Evolutionary conservation across 2,329 filamentous ascomycete species (phyloP), one percentile per base, ranked within the genome.

Genomic region (Aquanectria penicillioides): DNA sequence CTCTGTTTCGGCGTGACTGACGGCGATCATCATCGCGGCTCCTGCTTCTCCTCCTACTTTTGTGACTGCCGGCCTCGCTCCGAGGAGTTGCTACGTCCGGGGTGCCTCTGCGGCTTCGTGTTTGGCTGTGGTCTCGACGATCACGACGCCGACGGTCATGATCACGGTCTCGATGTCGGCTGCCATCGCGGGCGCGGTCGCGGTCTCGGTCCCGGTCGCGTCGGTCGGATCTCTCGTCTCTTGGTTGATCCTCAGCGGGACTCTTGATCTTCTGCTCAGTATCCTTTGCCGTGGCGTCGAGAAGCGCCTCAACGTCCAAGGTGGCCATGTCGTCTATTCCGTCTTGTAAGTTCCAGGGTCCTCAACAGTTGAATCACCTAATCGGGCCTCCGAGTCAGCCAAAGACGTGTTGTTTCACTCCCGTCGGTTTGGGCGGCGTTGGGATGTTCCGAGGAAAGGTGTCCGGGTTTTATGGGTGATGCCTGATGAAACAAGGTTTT

Each of bases 281-380:
- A 66, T 83, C 82, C 74, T 88, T 89, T 49, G 91, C 92, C 63
- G 91, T 92, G 48, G 91, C 92, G 78, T 97, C 93, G 68, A 97
- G 88, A 65, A 97, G 86, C 66, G 93, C 92, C 83, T 97, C 94
- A 70, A 97, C 92, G 74, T 97, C 93, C 68, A 84, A 74, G 56
- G 76, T 80, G 49, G 80, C 76, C 81, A 84, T 84, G 62, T 65
- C 77, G 66, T 59, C 65, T 68, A 57, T 56, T 50, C 40, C 47
- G 55, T 64, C 43, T 56, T 44, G 46, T 66, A 31, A 57, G 38
- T 61, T 53, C 55, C 20, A 17, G 33, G 37, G 49, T 48, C 37
- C 52, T 49, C 25, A 37, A 40, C 20, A 34, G 41, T 9, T 18
- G 38, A 36, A 36, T 61, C 44, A 55, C 60, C 55, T 54, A 43